These are phyloP conservation scores for Ogataea nonfermentans DNA, from an alignment of 805 yeast species.

Conservation along the genomic window DNA sequence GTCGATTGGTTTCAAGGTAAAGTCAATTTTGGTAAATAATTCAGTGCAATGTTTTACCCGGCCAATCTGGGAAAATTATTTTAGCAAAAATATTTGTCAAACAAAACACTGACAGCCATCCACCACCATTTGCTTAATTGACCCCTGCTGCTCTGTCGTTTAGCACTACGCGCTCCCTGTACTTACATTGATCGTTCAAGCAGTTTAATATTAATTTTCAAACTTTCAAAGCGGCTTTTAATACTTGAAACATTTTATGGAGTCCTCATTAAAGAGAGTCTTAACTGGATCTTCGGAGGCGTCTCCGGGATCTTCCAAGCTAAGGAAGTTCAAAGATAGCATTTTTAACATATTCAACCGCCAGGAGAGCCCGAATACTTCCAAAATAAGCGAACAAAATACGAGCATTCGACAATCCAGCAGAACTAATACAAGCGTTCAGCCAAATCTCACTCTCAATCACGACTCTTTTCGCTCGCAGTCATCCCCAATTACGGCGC, in stretches of 20 bases:
- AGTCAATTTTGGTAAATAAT: neutral
- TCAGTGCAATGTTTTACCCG: constrained; percentile 5
- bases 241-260: constrained; percentile 12
- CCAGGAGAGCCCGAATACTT: neutral
- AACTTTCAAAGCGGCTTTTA: neutral
- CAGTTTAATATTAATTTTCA: neutral
- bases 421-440: constrained; percentile 1
- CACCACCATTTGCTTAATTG: neutral
- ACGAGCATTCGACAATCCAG: neutral
- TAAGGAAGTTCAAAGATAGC: constrained; percentile 15
- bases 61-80: constrained; percentile 6
- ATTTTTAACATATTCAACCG: constrained; percentile 14
- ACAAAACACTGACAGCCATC: neutral
- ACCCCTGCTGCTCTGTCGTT: neutral
- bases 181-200: neutral
- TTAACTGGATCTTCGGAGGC: constrained; percentile 13
- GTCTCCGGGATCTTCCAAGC: constrained; percentile 16
- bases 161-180: neutral
- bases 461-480: constrained; percentile 11
- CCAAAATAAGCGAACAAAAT: neutral
- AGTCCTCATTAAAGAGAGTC: constrained; percentile 15
- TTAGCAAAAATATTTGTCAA: constrained; percentile 5
- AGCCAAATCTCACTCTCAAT: constrained; percentile 3
- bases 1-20: neutral
- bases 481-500: constrained; percentile 25